Evolutionary conservation across 495 filamentous ascomycete genomes (phyloP).

Genomic region (Talaromyces nanjingensis): DNA sequence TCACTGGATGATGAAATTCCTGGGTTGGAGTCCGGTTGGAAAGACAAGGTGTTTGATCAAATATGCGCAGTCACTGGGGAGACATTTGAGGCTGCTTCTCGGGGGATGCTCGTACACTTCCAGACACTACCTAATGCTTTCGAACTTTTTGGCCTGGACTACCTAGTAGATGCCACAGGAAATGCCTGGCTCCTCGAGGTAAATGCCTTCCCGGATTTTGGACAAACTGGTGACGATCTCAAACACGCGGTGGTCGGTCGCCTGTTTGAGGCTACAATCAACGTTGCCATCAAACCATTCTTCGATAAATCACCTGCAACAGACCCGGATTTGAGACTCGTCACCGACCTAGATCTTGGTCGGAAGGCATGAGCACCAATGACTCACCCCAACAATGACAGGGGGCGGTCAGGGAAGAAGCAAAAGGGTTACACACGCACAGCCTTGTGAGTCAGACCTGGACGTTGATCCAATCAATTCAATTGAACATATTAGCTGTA

Average conservation of each 20-base stretch:
- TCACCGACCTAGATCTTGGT: constrained; percentile 59
- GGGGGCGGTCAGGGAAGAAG: neutral
- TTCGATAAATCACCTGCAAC: constrained; percentile 36
- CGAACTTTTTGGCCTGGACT: constrained; percentile 89
- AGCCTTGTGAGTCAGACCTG: neutral
- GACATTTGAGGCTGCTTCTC: constrained; percentile 76
- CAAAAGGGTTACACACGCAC: neutral
- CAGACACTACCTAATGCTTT: constrained; percentile 82
- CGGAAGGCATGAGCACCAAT: constrained; percentile 16
- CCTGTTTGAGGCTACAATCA: constrained; percentile 67
- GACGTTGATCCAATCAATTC: neutral
- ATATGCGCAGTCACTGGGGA: constrained; percentile 67
- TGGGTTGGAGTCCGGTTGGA: constrained; percentile 38
- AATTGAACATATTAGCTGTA: neutral
- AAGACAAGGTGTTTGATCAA: constrained; percentile 58
- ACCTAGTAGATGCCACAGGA: constrained; percentile 63
- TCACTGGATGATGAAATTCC: constrained; percentile 38
- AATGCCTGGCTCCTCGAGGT: constrained; percentile 75
- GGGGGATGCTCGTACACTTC: constrained; percentile 81
- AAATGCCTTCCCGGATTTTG: constrained; percentile 96
- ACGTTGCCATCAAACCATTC: constrained; percentile 56
- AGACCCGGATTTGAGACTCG: constrained; percentile 40
- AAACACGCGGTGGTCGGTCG: constrained; percentile 58
- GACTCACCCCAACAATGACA: neutral
- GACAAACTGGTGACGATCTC: constrained; percentile 73